These are phyloP conservation scores for Canavalia ensiformis DNA, from an alignment of 306 rosid genomes.

Conservation along the genomic window DNA sequence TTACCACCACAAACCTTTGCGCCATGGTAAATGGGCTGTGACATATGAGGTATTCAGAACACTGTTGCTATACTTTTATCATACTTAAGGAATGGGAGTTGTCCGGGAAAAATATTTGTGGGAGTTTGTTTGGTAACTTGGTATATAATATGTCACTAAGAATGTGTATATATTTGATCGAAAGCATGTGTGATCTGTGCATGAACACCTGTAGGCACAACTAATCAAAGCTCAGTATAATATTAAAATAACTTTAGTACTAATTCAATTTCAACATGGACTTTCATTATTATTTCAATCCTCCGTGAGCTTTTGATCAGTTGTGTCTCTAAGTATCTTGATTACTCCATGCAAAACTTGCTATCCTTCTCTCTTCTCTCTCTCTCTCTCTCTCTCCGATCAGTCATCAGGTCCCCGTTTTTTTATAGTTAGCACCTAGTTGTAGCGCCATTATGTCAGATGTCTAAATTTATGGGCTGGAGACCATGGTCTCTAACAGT, in stretches of 20 bases:
- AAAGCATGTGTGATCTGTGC: not conserved
- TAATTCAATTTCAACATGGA: not conserved
- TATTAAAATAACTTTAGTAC: not conserved
- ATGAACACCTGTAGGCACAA: not conserved
- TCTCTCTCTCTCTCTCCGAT: not conserved
- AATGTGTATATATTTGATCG: slow-evolving; percentile 17
- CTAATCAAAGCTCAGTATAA: not conserved
- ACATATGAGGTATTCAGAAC: slow-evolving; percentile 79
- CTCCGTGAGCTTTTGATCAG: not conserved
- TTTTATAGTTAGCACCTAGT: not conserved
- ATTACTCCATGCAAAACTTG: not conserved
- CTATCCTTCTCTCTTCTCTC: too few relatives aligned
- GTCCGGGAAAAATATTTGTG: not conserved
- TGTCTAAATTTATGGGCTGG: not conserved
- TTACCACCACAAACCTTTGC: slow-evolving; percentile 88
- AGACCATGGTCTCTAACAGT: not conserved
- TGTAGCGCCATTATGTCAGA: not conserved
- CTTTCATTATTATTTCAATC: not conserved
- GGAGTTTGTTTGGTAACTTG: not conserved
- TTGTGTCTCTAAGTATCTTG: not conserved
- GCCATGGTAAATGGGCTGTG: slow-evolving; percentile 97
- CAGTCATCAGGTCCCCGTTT: not conserved
- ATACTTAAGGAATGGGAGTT: slow-evolving; percentile 5
- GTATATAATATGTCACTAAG: not conserved
- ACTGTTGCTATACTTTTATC: slow-evolving; percentile 7